A percentile compares a stretch with the other conserved stretches of the same genome.
These are phyloP conservation scores for Cephalotrichum gorgonifer DNA, from an alignment of 2,329 filamentous ascomycete genomes.

Conservation along the genomic window DNA sequence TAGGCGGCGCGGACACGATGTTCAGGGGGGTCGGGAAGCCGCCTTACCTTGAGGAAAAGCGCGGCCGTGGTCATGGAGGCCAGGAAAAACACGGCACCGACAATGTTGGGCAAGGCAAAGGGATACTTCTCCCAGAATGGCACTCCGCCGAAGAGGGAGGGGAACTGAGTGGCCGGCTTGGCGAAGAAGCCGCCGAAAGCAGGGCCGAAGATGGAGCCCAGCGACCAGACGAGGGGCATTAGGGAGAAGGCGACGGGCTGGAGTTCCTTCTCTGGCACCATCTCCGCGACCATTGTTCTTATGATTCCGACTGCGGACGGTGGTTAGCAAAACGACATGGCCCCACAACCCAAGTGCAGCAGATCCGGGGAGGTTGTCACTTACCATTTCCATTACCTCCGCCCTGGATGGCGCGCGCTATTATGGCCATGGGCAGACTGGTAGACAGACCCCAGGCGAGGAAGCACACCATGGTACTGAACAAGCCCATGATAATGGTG, in stretches of 20 bases:
- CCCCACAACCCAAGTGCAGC: background rate
- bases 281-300: conserved; percentile 82
- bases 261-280: conserved; percentile 77
- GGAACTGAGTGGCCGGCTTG: conserved; percentile 66
- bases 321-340: too few relatives aligned
- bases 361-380: conserved; percentile 8
- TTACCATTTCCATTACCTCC: conserved; percentile 74
- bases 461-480: conserved; percentile 72
- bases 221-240: conserved; percentile 84
- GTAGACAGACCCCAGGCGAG: conserved; percentile 77
- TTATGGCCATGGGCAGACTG: conserved; percentile 69
- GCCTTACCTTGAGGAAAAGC: conserved; percentile 63
- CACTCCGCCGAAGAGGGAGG: conserved; percentile 55
- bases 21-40: too few relatives aligned
- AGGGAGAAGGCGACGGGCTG: conserved; percentile 85
- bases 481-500: conserved; percentile 61
- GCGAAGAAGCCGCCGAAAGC: conserved; percentile 81
- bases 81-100: conserved; percentile 66
- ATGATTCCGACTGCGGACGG: conserved; percentile 66
- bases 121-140: conserved; percentile 66
- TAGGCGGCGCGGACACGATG: background rate
- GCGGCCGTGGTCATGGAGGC: conserved; percentile 63
- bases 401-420: conserved; percentile 67
- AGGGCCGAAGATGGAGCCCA: conserved; percentile 82
- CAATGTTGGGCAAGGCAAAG: conserved; percentile 75